Evolutionary conservation across 2,329 filamentous ascomycete genomes (phyloP), one percentile per base, ranked within the genome.

Genomic region (Exophiala sp.): DNA sequence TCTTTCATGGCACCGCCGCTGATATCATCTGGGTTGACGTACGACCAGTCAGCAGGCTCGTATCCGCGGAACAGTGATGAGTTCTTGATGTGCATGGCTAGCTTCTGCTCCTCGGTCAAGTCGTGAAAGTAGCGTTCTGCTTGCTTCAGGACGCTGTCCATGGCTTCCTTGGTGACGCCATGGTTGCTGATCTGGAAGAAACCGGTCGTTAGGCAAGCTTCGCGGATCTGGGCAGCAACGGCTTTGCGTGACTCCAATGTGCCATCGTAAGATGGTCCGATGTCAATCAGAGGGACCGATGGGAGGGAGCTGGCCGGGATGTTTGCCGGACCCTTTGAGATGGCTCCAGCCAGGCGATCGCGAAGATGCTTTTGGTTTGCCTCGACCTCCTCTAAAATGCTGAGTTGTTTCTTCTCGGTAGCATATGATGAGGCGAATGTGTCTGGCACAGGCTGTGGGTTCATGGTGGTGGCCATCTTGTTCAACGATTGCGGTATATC

Each of bases 171-270:
- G 1, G 73, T 65, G 6, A 82, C 70, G 7, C 72, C 68, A 60
- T 82, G 78, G n/a, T 75, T 75, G 11, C 70, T 70, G 53, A 83
- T 74, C 60, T 80, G 78, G 66, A 82, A 81, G 66, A 82, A 82
- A 3, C 79, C 78, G 14, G 69, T 78, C 61, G 68, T 73, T 16
- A 72, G 64, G 55, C 76, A 78, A 45, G 74, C 74, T 34, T 69
- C 61, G 8, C 74, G 69, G 35, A 78, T 68, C 47, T 74, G 67
- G 0, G 58, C 50, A 2, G 74, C 73, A 1, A 64, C 55, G 11
- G 55, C 35, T 14, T 57, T 43, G 4, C 50, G 46, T 8, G 49
- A 50, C 16, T 39, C 44, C 8, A 52, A 34, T 14, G 34, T 49
- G 18, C 43, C 52, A 18, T 51, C 46, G 47, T 62, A 59, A 1